Percentiles rank a stretch among this genome's conserved stretches.
These are phyloP conservation scores for Spathaspora passalidarum DNA, from an alignment of 805 yeast genomes.

Conservation along the genomic window DNA sequence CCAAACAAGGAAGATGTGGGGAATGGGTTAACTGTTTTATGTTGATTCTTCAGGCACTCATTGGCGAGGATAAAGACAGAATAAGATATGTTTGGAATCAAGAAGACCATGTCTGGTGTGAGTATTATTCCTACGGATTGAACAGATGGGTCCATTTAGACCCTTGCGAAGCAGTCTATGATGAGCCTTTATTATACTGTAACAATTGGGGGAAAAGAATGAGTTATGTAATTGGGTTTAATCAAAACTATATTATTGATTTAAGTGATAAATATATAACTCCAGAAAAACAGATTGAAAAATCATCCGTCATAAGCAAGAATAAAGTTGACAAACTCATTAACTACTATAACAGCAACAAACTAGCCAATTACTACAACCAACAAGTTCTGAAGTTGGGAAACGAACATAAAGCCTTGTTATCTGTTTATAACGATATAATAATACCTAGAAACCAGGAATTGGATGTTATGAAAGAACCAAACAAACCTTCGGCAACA, in stretches of 20 bases:
- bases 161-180: constrained; percentile 82
- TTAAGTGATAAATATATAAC: constrained; percentile 67
- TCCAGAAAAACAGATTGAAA: constrained; percentile 21
- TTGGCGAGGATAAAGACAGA: constrained; percentile 32
- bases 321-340: constrained; percentile 10
- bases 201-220: constrained; percentile 91
- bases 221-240: constrained; percentile 80
- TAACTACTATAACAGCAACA: constrained; percentile 13
- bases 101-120: constrained; percentile 98
- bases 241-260: constrained; percentile 61
- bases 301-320: constrained; percentile 7
- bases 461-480: constrained; percentile 12
- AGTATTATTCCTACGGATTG: constrained; percentile 61
- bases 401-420: constrained; percentile 17
- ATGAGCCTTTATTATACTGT: constrained; percentile 74
- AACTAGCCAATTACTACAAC: constrained; percentile 7
- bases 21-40: constrained; percentile 92
- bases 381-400: constrained; percentile 6
- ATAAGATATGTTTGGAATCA: constrained; percentile 76
- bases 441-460: constrained; percentile 35
- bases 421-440: constrained; percentile 32
- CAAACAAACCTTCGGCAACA: constrained; percentile 15
- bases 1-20: constrained; percentile 83
- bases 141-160: constrained; percentile 86
- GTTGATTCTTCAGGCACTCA: constrained; percentile 61